Base-by-base conservation (phyloP, 2,329 filamentous ascomycete species). In the Penicillium oxalicum region DNA sequence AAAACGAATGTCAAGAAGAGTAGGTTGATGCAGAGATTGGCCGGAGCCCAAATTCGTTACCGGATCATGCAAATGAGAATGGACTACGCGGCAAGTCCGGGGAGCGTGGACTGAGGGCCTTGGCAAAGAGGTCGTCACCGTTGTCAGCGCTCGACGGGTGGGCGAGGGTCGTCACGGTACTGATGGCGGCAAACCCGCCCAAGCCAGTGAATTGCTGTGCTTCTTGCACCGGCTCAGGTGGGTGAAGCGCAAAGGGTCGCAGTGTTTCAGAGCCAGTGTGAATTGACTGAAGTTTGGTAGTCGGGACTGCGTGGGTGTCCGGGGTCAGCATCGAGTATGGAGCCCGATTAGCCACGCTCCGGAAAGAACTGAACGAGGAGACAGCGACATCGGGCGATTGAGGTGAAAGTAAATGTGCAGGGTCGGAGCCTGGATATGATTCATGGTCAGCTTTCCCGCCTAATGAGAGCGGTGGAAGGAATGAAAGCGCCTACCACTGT, bases 81-180 rank as follows among this genome's bases (percentile, higher is more conserved):
- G 89, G 90, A 62, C 87, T 91, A 59, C 83, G 87, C 45, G 83
- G 82, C 76, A 93, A 89, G 58, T 94, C 89, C 0, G 90, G 90
- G 60, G 87, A 91, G 44, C 90, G 77, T 1, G 90, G 90, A 61
- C 87, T 91, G 71, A 95, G 82, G 1, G 88, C 89, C 45, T 95
- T 78, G 0, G 89, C 90, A 63, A 96, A 96, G 2, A 95, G 75
- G 36, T 87, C 91, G 50, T 95, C 89, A 56, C 89, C 86, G 0
- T 78, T 79, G 36, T 84, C 81, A 5, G 58, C 53, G 66, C 51
- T 67, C 42, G 50, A 56, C 34, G 49, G 71, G 65, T 51, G 61
- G 13, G 65, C 56, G n/a, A 69, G 24, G 5, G 35, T 38, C 4
- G 43, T n/a, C 42, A 52, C 18, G 5, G 54, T 39, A 3, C 18